phyloP scores from a whole-genome alignment of 1,139 yeast genomes.

The Candida pseudoviswanathii region DNA sequence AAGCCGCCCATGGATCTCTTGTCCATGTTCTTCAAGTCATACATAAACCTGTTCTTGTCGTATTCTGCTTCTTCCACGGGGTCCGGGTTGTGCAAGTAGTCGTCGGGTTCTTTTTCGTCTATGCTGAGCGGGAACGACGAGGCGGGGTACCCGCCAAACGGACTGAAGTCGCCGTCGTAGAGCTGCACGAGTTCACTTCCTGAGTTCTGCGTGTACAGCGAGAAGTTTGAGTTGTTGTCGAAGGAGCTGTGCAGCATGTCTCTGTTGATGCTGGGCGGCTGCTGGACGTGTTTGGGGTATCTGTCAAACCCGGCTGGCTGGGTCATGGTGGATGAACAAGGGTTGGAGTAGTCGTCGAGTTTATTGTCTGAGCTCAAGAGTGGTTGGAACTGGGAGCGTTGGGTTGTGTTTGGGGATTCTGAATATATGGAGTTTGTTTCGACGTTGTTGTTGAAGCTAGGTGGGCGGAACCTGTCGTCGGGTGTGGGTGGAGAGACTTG shows the following conservation, averaged over 20 bases:
- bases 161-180: constrained; percentile 51
- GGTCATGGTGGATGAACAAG: background rate
- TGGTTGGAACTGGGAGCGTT: constrained; percentile 7
- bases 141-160: constrained; percentile 95
- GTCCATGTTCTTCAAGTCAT: constrained; percentile 65
- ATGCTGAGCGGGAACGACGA: constrained; percentile 80
- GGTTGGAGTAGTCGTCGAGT: constrained; percentile 16
- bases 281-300: constrained; percentile 37
- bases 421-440: constrained; percentile 4
- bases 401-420: constrained; percentile 3
- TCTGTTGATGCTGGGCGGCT: constrained; percentile 16
- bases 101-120: constrained; percentile 91
- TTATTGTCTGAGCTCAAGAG: constrained; percentile 9
- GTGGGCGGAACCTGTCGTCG: background rate
- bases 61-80: constrained; percentile 83
- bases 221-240: constrained; percentile 49
- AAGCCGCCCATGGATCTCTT: constrained; percentile 59
- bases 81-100: constrained; percentile 89
- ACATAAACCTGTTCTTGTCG: constrained; percentile 61
- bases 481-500: background rate
- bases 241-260: constrained; percentile 17
- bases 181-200: constrained; percentile 23
- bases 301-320: constrained; percentile 56
- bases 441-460: background rate
- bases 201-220: constrained; percentile 14